Evolutionary conservation across 352 stramenopile genomes (phyloP), one percentile per base, ranked within the genome.

Genomic region (Phytopythium montanum): DNA sequence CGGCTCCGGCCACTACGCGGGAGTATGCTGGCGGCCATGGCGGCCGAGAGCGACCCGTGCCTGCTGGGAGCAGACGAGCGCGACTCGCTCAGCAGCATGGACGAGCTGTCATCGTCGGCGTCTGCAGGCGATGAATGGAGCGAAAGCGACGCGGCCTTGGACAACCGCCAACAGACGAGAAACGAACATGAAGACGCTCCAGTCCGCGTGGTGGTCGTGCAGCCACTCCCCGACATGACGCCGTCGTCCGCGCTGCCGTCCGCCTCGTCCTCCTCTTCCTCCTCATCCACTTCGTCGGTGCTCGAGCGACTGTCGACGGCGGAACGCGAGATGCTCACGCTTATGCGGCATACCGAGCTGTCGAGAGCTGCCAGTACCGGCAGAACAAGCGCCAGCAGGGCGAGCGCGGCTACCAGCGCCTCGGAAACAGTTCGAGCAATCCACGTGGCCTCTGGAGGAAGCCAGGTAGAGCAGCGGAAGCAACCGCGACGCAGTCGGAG

Each of bases 41-140:
- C 26, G 25, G 56, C 34, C 8, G 46, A 44, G n/a, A 68, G 60
- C 44, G 62, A 76, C 39, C 69, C 69, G 10, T 70, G 66, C 28
- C 44, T 74, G 34, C 48, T 74, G 26, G 54, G 49, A 21, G 65
- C 45, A 31, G 62, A 54, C 28, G 48, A 54, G 28, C 46, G 53
- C 36, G 65, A 68, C 26, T 60, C 66, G 21, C 41, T 69, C 14
- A 29, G 34, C 31, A 71, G 65, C 54, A 52, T 66, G 26, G 68
- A 73, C 62, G 61, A 56, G 52, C 29, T 74, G 53, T 52, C 64
- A 65, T 5, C 41, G 67, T 48, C 64, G 68, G 9, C 41, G 67
- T 48, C 39, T 19, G 44, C 39, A 8, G 0, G 50, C 59, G 48
- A 50, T 54, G 31, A n/a, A 23, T 10, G 19, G 61, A 23, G 53